Evolutionary conservation across 2,329 filamentous ascomycete genomes (phyloP), one percentile per base, ranked within the genome.

Genomic region (Phialophora verrucosa): DNA sequence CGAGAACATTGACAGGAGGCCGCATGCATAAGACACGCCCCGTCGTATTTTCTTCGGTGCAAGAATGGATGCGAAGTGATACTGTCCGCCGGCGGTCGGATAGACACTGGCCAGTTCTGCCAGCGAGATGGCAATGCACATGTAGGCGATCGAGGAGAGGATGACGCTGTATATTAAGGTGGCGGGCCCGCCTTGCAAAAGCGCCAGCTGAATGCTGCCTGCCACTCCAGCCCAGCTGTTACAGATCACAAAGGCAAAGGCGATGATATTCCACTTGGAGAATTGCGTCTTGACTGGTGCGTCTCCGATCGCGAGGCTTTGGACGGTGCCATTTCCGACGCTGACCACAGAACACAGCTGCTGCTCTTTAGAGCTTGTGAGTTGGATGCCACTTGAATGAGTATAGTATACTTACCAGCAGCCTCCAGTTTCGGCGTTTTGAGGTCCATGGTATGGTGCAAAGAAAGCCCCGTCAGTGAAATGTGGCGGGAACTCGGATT

Each of bases 31-130:
- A 3, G 58, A 63, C 17, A 63, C 32, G 12, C 27, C 50, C 20
- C 59, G 55, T 23, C 58, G 53, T 12, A 64, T 58, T 10, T 69
- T 71, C 11, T 63, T 67, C 17, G 73, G 70, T 0, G 73, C 72
- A 47, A 76, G 63, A 44, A 74, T 73, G 14, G 72, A 74, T 0
- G 74, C 73, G 66, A 74, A 75, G 58, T 75, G 73, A 47, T 75
- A 75, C 59, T 75, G 74, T 2, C 73, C 74, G 2, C 74, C 74
- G 2, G 74, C 74, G 4, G 73, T 75, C 32, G 74, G 74, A 51
- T 74, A 74, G 32, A 75, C 72, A 59, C 71, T 73, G 10, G 74
- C 71, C 55, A 76, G 65, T 62, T 76, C 74, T 11, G 74, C 72
- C 59, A 76, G 62, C 1, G 74, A 68, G 4, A 67, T 29, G 35